A percentile compares a stretch with the other conserved stretches of the same genome.
These are phyloP conservation scores for Clavulina sp. DNA, from an alignment of 768 basidiomycete species.

Conservation along the genomic window DNA sequence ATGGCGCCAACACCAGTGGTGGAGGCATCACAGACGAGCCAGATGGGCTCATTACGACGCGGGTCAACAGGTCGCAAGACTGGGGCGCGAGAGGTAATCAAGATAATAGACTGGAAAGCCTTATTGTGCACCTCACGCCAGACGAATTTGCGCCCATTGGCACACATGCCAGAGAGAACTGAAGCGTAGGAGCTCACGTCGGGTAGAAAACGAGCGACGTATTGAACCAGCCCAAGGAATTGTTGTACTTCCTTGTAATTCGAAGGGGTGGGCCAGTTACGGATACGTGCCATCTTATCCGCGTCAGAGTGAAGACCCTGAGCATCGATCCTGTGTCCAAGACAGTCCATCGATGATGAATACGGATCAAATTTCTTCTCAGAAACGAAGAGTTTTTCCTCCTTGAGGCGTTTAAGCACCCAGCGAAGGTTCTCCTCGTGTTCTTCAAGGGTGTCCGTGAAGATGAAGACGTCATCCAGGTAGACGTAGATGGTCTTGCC, in stretches of 20 bases:
- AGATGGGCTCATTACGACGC: conserved; percentile 14
- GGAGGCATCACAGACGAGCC: conserved; percentile 18
- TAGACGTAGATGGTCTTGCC: conserved; percentile 27
- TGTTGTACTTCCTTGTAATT: conserved; percentile 22
- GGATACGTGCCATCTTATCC: conserved; percentile 22
- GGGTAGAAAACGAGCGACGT: conserved; percentile 23
- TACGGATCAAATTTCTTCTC: conserved; percentile 21
- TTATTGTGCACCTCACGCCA: conserved; percentile 18
- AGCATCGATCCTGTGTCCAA: conserved; percentile 27
- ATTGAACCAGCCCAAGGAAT: conserved; percentile 27
- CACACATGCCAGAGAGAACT: conserved; percentile 18
- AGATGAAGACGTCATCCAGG: conserved; percentile 30
- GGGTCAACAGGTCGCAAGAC: conserved; percentile 16
- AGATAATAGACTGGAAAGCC: conserved; percentile 14
- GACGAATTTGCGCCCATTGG: conserved; percentile 17
- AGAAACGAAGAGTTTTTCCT: conserved; percentile 20
- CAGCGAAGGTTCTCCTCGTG: conserved; percentile 21
- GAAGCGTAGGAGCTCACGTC: conserved; percentile 20
- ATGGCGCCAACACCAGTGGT: conserved; percentile 16
- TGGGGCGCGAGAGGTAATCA: conserved; percentile 10
- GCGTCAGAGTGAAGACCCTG: conserved; percentile 22
- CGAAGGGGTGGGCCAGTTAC: conserved; percentile 21
- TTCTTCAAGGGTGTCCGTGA: conserved; percentile 21
- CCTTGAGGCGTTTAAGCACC: conserved; percentile 19
- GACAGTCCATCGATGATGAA: conserved; percentile 18